These are phyloP conservation scores for Jimgerdemannia lactiflua DNA, from an alignment of 192 early-diverging fungal genomes.

Conservation along the genomic window DNA sequence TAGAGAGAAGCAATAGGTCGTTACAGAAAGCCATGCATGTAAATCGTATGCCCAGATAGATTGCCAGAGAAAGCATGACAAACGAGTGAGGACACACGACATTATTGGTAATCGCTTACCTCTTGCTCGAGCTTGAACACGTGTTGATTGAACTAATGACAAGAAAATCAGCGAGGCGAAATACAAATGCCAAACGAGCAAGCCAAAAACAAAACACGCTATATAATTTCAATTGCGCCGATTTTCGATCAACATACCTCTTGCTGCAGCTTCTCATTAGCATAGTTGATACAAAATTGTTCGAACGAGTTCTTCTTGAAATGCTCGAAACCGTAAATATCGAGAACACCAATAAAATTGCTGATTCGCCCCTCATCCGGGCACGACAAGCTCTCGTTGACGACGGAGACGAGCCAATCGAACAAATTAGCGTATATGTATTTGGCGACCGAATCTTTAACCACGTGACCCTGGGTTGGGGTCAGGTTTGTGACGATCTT, in stretches of 20 bases:
- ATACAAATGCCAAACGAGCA: background rate
- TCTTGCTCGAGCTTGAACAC: conserved; percentile 99
- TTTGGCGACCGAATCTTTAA: conserved; percentile 94
- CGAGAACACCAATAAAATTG: conserved; percentile 95
- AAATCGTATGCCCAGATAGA: background rate
- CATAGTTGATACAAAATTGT: conserved; percentile 98
- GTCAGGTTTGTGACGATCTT: conserved; percentile 86
- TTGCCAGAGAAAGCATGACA: background rate
- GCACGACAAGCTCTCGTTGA: conserved; percentile 80
- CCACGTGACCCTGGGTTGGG: conserved; percentile 67
- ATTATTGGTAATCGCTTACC: background rate
- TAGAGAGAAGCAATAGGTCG: background rate
- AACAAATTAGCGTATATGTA: conserved; percentile 96
- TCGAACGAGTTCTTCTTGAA: conserved; percentile 99
- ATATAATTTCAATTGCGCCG: background rate
- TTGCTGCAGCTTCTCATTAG: conserved; percentile 99
- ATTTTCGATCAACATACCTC: conserved; percentile 30
- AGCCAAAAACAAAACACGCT: background rate
- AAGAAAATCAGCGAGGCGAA: background rate
- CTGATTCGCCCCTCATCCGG: conserved; percentile 33
- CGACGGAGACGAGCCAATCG: conserved; percentile 91
- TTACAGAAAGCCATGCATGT: background rate
- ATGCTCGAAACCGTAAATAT: conserved; percentile 99
- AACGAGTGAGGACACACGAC: background rate
- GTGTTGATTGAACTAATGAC: conserved; percentile 87